A percentile compares a stretch with the other conserved stretches of the same genome.
Evolutionary conservation across 75 land plant species (phyloP).

Genomic region (Cunninghamia lanceolata): DNA sequence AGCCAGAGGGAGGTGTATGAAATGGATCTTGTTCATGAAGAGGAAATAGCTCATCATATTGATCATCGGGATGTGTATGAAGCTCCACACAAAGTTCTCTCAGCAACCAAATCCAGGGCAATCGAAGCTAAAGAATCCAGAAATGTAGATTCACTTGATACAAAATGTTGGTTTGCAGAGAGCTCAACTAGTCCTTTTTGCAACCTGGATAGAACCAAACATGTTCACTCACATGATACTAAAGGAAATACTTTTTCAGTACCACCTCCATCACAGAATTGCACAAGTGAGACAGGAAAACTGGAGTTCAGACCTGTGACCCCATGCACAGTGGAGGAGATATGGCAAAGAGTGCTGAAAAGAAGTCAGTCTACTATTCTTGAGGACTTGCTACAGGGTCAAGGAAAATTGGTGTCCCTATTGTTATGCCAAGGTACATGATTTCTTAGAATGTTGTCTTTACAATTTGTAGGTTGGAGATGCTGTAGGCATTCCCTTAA

Average conservation of each 20-base stretch:
- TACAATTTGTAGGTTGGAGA: too few relatives aligned
- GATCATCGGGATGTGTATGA: not conserved
- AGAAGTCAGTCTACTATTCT: slow-evolving; percentile 40
- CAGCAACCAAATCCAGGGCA: not conserved
- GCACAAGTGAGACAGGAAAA: not conserved
- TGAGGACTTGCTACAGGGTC: slow-evolving; percentile 38
- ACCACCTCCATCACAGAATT: not conserved
- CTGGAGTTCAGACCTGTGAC: slow-evolving; percentile 9
- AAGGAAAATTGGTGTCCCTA: slow-evolving; percentile 52
- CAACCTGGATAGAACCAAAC: slow-evolving; percentile 18
- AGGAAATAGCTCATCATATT: not conserved
- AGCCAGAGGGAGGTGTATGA: slow-evolving; percentile 12
- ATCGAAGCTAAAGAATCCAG: not conserved
- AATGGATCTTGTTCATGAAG: slow-evolving; percentile 22
- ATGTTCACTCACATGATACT: slow-evolving; percentile 7
- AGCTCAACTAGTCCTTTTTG: not conserved
- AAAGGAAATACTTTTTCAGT: not conserved
- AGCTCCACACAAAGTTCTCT: not conserved
- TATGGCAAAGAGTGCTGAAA: slow-evolving; percentile 50
- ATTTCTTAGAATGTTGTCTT: not conserved
- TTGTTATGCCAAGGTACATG: slow-evolving; percentile 37
- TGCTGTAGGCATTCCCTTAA: too few relatives aligned
- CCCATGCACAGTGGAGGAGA: slow-evolving; percentile 28
- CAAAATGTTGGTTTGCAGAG: not conserved
- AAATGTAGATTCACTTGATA: not conserved